Evolutionary conservation across 148 eudicot genomes (phyloP).

Genomic region (Nepenthes mirabilis): DNA sequence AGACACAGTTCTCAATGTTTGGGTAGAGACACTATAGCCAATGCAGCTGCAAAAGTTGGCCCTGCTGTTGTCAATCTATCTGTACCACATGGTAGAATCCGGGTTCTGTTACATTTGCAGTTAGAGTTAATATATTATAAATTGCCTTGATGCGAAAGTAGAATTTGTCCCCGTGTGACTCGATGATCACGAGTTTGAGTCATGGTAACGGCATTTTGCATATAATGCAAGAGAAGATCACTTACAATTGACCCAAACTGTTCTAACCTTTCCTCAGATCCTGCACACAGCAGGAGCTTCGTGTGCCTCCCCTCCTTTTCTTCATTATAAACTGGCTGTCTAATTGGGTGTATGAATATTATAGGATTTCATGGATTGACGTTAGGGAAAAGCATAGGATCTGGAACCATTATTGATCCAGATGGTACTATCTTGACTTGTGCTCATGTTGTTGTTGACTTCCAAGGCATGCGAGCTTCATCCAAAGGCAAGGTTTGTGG

Average conservation of each 20-base stretch:
- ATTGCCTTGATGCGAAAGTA: too few species aligned
- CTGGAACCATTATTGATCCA: conserved; percentile 61
- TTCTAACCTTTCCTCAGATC: too few species aligned
- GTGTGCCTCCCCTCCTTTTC: too few species aligned
- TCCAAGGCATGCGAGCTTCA: conserved; percentile 40
- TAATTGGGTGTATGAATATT: conserved; percentile 1
- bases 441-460: conserved; percentile 62
- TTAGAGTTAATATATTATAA: too few species aligned
- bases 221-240: too few species aligned
- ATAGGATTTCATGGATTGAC: conserved; percentile 55
- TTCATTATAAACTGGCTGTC: too few species aligned
- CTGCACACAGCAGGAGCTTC: too few species aligned
- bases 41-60: conserved; percentile 87
- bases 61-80: conserved; percentile 89
- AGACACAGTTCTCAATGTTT: conserved; percentile 44
- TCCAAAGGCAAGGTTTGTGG: conserved; percentile 66
- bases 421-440: conserved; percentile 67
- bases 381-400: conserved; percentile 59
- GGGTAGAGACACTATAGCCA: conserved; percentile 63
- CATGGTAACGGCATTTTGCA: too few species aligned
- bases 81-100: conserved; percentile 49
- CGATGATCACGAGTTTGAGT: too few species aligned
- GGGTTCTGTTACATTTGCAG: neutral
- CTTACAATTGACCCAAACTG: too few species aligned
- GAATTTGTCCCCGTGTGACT: too few species aligned